These are phyloP conservation scores for Agaricus blazei DNA, from an alignment of 768 basidiomycete species.

Conservation along the genomic window DNA sequence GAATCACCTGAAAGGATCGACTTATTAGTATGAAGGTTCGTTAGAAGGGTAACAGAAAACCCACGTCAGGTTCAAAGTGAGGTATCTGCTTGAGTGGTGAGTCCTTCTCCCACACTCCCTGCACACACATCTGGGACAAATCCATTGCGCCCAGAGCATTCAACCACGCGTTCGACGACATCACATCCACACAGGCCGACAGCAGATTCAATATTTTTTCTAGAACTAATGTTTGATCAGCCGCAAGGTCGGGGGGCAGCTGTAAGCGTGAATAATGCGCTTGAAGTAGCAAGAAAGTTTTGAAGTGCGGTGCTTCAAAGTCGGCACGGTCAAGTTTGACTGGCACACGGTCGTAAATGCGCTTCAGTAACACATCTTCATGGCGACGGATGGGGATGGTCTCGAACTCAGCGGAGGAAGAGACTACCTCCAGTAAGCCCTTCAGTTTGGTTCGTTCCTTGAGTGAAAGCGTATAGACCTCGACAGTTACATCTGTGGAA, in stretches of 20 bases:
- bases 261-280: constrained; percentile 94
- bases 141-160: constrained; percentile 97
- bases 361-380: constrained; percentile 78
- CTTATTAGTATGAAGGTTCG: not conserved
- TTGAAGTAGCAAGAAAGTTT: constrained; percentile 94
- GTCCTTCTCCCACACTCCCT: constrained; percentile 97
- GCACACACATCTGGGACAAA: constrained; percentile 96
- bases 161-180: constrained; percentile 95
- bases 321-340: constrained; percentile 83
- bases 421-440: constrained; percentile 93
- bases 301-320: constrained; percentile 96
- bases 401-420: constrained; percentile 96
- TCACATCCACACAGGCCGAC: constrained; percentile 95
- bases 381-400: constrained; percentile 90
- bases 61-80: constrained; percentile 87
- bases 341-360: constrained; percentile 94
- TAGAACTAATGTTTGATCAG: constrained; percentile 84
- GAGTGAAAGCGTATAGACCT: constrained; percentile 92
- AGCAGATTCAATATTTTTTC: constrained; percentile 88
- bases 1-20: constrained; percentile 51
- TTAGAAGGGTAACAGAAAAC: constrained; percentile 12
- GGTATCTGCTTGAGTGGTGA: constrained; percentile 95
- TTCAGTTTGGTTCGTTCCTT: constrained; percentile 97
- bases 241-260: constrained; percentile 88
- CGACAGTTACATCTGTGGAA: constrained; percentile 82